phyloP scores from a whole-genome alignment of 208 protist genomes.

The Trypanosoma melophagium region DNA sequence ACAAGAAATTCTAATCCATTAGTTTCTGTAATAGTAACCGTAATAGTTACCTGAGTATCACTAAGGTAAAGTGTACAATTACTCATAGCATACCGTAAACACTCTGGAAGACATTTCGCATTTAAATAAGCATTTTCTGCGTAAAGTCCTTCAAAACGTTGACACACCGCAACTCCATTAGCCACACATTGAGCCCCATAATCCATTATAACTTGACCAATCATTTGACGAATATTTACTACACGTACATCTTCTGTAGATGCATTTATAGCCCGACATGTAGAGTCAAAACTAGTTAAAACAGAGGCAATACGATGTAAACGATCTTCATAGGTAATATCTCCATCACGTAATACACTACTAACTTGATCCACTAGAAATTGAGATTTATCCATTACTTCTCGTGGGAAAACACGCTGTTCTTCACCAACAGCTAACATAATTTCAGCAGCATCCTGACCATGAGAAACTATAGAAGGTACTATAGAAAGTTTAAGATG shows the following conservation, averaged over 20 bases:
- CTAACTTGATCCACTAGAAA: conserved; percentile 66
- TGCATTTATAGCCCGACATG: conserved; percentile 69
- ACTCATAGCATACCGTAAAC: conserved; percentile 73
- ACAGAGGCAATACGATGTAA: conserved; percentile 54
- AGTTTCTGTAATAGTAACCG: conserved; percentile 60
- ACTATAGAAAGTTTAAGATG: conserved; percentile 53
- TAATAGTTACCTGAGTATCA: conserved; percentile 52
- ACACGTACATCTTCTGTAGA: conserved; percentile 70
- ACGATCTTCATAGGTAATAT: conserved; percentile 55
- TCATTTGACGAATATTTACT: conserved; percentile 80
- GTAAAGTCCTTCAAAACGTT: conserved; percentile 67
- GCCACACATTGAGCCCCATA: conserved; percentile 71
- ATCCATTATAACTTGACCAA: conserved; percentile 85
- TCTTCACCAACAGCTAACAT: conserved; percentile 71
- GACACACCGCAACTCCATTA: conserved; percentile 53
- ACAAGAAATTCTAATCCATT: conserved; percentile 80
- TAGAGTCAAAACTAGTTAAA: conserved; percentile 65
- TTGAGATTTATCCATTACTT: conserved; percentile 60
- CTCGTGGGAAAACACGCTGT: conserved; percentile 41
- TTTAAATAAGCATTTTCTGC: conserved; percentile 72
- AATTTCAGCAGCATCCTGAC: conserved; percentile 56
- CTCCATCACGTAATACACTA: conserved; percentile 49
- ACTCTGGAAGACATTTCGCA: conserved; percentile 65
- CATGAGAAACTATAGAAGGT: conserved; percentile 56
- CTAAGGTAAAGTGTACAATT: conserved; percentile 39